Conservation (phyloP, 352 stramenopile species). For the Globisporangium lucens region DNA sequence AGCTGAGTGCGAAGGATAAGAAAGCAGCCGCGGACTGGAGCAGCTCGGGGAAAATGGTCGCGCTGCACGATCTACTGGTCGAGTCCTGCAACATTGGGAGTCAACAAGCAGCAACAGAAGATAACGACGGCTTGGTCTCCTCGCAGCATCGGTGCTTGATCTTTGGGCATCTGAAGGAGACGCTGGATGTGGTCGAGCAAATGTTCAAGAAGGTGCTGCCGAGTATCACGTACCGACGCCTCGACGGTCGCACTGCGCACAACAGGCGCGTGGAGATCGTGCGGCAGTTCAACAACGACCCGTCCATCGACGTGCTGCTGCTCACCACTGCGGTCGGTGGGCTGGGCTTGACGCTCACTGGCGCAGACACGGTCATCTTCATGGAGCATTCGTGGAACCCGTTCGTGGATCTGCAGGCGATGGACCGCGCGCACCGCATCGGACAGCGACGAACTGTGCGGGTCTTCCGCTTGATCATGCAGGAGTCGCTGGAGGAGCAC, state of each 20-base stretch:
- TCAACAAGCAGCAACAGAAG: constrained; percentile 13
- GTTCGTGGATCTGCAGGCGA: constrained; percentile 93
- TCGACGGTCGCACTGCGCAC: constrained; percentile 90
- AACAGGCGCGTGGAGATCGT: constrained; percentile 80
- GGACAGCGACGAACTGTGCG: constrained; percentile 68
- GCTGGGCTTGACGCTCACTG: constrained; percentile 96
- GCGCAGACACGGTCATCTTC: constrained; percentile 97
- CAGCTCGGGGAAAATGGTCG: constrained; percentile 90
- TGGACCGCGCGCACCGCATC: constrained; percentile 83
- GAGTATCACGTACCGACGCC: constrained; percentile 73
- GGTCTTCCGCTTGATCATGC: constrained; percentile 78
- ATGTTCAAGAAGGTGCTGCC: constrained; percentile 78
- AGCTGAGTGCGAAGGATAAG: constrained; percentile 29
- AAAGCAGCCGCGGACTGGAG: constrained; percentile 46
- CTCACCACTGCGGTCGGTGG: constrained; percentile 95
- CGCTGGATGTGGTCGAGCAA: constrained; percentile 92
- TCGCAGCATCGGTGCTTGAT: constrained; percentile 92
- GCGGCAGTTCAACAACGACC: constrained; percentile 91
- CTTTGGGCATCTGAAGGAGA: constrained; percentile 94
- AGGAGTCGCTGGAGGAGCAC: constrained; percentile 71
- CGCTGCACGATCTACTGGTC: constrained; percentile 70
- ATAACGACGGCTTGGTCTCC: constrained; percentile 16
- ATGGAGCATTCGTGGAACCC: constrained; percentile 98
- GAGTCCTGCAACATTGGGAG: constrained; percentile 53
- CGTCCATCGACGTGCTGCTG: constrained; percentile 92